phyloP scores from a whole-genome alignment of 129 eudicot species.

The Artemisia argyi region DNA sequence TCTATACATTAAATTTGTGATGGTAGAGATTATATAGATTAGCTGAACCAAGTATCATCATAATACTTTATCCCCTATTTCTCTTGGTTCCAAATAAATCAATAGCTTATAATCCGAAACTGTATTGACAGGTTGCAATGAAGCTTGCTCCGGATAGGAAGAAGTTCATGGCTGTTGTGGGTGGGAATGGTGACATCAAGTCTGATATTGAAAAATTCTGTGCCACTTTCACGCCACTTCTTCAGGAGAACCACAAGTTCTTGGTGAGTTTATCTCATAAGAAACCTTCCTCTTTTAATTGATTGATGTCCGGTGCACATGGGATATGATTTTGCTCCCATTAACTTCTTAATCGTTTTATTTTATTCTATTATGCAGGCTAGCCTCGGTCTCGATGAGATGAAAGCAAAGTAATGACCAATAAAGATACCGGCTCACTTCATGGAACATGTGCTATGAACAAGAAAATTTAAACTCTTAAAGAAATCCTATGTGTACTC shows the following conservation, averaged over 20 bases:
- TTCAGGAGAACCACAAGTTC: slow-evolving; percentile 70
- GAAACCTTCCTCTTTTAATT: not conserved
- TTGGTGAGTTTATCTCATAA: slow-evolving; percentile 51
- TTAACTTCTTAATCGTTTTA: slow-evolving; percentile 3
- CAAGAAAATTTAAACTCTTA: slow-evolving; percentile 3
- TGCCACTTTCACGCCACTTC: slow-evolving; percentile 63
- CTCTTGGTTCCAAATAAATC: not conserved
- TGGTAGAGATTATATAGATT: not conserved
- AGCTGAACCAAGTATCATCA: not conserved
- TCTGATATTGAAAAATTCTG: slow-evolving; percentile 68
- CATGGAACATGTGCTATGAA: slow-evolving; percentile 16
- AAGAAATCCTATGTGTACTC: slow-evolving; percentile 4
- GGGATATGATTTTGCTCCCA: not conserved
- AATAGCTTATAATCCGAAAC: not conserved
- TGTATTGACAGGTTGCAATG: slow-evolving; percentile 62
- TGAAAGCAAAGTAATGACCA: slow-evolving; percentile 60
- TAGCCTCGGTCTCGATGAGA: slow-evolving; percentile 66
- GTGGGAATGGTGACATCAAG: slow-evolving; percentile 47
- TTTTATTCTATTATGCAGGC: slow-evolving; percentile 54
- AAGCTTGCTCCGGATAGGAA: slow-evolving; percentile 97
- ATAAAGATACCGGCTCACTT: not conserved
- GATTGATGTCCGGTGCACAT: not conserved
- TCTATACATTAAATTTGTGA: not conserved
- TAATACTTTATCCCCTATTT: not conserved
- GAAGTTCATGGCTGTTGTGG: slow-evolving; percentile 86